Percentiles rank a stretch among this genome's conserved stretches.
phyloP scores from a whole-genome alignment of 2,329 filamentous ascomycete species.

The Didymella pinodella region DNA sequence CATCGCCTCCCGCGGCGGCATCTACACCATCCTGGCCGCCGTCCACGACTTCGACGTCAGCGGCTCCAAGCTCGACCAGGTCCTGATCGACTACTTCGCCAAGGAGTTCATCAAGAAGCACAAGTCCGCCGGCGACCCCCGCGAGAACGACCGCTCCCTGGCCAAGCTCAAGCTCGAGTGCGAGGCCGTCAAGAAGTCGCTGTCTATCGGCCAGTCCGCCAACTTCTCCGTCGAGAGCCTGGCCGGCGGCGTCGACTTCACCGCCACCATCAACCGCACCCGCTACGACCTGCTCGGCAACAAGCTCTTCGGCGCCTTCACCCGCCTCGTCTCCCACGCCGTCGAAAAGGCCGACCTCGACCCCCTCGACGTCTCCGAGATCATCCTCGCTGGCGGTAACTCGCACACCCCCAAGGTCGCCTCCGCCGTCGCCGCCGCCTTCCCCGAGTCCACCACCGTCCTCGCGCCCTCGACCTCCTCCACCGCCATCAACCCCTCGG shows the following conservation, averaged over 20 bases:
- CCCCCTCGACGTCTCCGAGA: conserved; percentile 90
- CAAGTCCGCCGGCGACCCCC: conserved; percentile 75
- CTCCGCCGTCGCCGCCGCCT: conserved; percentile 77
- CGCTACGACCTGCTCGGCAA: conserved; percentile 88
- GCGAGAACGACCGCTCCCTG: conserved; percentile 78
- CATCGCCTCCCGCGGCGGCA: conserved; percentile 87
- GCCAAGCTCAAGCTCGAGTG: conserved; percentile 93
- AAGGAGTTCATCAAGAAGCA: conserved; percentile 99
- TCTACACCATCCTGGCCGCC: conserved; percentile 94
- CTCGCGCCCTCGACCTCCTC: conserved; percentile 82
- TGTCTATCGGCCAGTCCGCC: conserved; percentile 87
- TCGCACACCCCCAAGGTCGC: conserved; percentile 95
- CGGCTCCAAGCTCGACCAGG: conserved; percentile 84
- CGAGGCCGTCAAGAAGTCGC: conserved; percentile 89
- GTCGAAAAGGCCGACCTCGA: conserved; percentile 93
- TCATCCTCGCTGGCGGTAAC: conserved; percentile 90
- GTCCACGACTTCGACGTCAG: conserved; percentile 95
- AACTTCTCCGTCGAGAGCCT: conserved; percentile 93
- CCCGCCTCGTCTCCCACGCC: conserved; percentile 80
- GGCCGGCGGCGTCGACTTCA: conserved; percentile 88
- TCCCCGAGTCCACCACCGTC: conserved; percentile 80
- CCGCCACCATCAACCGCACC: conserved; percentile 88
- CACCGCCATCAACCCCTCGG: conserved; percentile 88
- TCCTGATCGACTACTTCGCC: conserved; percentile 93
- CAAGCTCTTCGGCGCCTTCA: conserved; percentile 89